Percentiles rank a stretch among this genome's conserved stretches.
Conservation (phyloP, 2,329 filamentous ascomycete genomes). For the Fusarium tanahbumbuense region DNA sequence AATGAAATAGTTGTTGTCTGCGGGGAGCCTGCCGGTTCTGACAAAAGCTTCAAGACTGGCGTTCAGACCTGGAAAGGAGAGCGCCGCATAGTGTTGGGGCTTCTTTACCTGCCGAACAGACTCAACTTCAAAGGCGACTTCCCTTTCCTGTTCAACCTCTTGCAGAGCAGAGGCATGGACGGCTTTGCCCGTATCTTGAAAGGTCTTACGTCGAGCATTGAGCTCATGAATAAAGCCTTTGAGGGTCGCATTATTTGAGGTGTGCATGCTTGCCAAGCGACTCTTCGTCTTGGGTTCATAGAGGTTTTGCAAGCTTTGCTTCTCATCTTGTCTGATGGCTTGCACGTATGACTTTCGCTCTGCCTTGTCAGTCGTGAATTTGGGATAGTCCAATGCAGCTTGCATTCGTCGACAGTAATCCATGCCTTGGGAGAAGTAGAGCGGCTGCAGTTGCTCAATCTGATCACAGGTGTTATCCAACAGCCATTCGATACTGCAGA, state of each 20-base stretch:
- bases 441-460: constrained; percentile 67
- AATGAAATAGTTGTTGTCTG: constrained; percentile 51
- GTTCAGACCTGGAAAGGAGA: constrained; percentile 60
- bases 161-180: constrained; percentile 65
- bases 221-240: constrained; percentile 39
- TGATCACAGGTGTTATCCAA: constrained; percentile 70
- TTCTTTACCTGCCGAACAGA: constrained; percentile 66
- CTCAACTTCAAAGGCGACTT: constrained; percentile 68
- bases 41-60: constrained; percentile 61
- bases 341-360: constrained; percentile 53
- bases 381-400: constrained; percentile 56
- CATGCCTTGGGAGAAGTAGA: constrained; percentile 69
- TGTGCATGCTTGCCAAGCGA: constrained; percentile 16
- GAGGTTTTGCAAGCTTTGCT: constrained; percentile 67
- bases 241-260: constrained; percentile 26
- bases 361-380: constrained; percentile 54
- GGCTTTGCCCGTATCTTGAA: constrained; percentile 43
- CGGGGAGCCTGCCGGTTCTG: constrained; percentile 58
- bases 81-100: constrained; percentile 55
- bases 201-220: constrained; percentile 35
- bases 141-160: constrained; percentile 69
- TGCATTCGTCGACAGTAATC: constrained; percentile 69
- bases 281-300: constrained; percentile 57
- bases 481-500: constrained; percentile 60
- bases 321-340: constrained; percentile 60